Conservation (phyloP, 768 basidiomycete genomes). For the Leccinum longicurvipes region DNA sequence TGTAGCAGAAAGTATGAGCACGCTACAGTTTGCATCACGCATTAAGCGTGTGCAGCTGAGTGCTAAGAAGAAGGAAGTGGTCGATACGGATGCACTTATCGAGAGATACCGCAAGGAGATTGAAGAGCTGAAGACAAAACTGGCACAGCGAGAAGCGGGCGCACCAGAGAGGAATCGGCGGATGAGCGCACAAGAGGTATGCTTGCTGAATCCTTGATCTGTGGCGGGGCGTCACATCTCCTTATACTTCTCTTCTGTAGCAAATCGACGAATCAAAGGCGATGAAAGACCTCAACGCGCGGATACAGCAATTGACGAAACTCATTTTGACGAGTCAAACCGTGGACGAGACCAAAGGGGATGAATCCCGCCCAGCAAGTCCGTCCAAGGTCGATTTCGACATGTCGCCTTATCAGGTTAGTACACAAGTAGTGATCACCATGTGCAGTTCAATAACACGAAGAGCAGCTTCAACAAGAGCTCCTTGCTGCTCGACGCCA, state of each 20-base stretch:
- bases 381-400: constrained; percentile 90
- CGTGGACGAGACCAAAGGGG: constrained; percentile 64
- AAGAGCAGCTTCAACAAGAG: constrained; percentile 75
- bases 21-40: constrained; percentile 85
- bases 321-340: constrained; percentile 83
- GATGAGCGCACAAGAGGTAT: constrained; percentile 45
- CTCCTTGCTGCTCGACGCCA: constrained; percentile 74
- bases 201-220: not conserved
- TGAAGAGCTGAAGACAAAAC: constrained; percentile 75
- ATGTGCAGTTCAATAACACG: not conserved
- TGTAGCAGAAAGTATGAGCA: constrained; percentile 81
- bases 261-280: constrained; percentile 84
- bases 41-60: constrained; percentile 87
- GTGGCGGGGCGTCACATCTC: not conserved
- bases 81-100: constrained; percentile 90
- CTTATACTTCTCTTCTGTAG: constrained; percentile 33
- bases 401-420: constrained; percentile 79
- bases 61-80: constrained; percentile 90
- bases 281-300: constrained; percentile 75
- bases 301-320: constrained; percentile 81
- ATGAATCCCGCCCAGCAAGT: constrained; percentile 74
- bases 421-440: not conserved
- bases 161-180: constrained; percentile 44
- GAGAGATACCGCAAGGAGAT: constrained; percentile 95
- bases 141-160: constrained; percentile 68